Evolutionary conservation across 768 basidiomycete species (phyloP).

Genomic region (Rhizopogon vinicolor): DNA sequence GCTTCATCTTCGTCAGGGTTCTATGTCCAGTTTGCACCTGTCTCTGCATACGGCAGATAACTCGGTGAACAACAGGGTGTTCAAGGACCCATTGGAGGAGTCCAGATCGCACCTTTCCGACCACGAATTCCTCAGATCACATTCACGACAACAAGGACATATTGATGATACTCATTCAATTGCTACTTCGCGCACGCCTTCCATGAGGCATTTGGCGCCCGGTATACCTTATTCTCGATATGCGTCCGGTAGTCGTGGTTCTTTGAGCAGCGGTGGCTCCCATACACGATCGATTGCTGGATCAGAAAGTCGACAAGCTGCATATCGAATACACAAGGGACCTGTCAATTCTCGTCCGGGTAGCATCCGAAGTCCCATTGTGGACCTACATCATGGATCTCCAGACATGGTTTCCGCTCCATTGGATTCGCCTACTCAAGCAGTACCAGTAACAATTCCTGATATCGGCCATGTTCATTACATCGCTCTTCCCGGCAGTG

Average conservation of each 20-base stretch:
- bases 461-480: background rate
- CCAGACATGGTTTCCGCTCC: background rate
- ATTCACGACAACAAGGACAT: background rate
- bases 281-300: background rate
- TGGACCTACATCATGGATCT: background rate
- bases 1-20: background rate
- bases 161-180: background rate
- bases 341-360: background rate
- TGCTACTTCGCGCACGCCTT: background rate
- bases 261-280: background rate
- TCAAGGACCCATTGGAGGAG: background rate
- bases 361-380: background rate
- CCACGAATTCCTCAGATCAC: background rate
- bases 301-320: background rate
- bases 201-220: background rate
- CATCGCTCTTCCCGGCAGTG: constrained; percentile 3
- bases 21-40: background rate
- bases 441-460: background rate
- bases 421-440: background rate
- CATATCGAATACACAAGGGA: background rate
- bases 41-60: background rate
- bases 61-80: background rate
- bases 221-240: background rate
- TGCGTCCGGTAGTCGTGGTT: background rate
- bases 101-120: background rate